phyloP scores from a whole-genome alignment of 2,329 filamentous ascomycete species.

The Colletotrichum musicola region DNA sequence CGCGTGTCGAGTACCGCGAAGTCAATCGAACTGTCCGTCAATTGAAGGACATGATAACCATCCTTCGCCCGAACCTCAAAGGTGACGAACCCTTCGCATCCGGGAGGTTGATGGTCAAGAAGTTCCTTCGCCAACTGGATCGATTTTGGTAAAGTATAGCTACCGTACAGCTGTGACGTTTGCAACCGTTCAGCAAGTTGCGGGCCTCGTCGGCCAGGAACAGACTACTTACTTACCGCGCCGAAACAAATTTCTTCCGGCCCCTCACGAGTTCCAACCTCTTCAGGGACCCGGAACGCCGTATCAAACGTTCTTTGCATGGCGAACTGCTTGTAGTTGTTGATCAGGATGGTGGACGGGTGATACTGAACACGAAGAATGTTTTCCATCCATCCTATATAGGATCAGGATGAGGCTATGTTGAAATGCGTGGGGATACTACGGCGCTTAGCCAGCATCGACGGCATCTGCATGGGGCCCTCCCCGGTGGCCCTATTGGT shows the following conservation, averaged over 20 bases:
- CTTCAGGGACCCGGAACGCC: neutral
- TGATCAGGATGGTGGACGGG: neutral
- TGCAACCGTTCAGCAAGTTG: neutral
- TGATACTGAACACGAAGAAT: neutral
- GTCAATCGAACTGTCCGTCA: neutral
- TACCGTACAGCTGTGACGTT: neutral
- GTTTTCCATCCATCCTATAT: neutral
- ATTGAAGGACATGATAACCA: neutral
- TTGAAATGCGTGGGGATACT: too few relatives aligned
- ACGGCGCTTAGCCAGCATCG: too few relatives aligned
- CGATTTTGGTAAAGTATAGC: too few relatives aligned
- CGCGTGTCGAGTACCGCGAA: neutral
- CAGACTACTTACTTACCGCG: neutral
- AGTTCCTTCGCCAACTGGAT: neutral
- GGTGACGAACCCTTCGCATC: neutral
- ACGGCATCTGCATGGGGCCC: too few relatives aligned
- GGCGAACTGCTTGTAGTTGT: neutral
- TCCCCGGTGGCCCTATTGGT: too few relatives aligned
- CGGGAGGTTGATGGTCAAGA: neutral
- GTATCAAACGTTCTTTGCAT: neutral
- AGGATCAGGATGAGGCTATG: too few relatives aligned
- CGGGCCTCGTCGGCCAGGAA: neutral
- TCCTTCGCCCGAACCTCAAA: neutral
- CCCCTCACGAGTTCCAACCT: neutral
- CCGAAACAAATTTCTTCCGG: neutral